Base-by-base conservation (phyloP, 23 red algal genomes). In the Gracilaria gracilis region DNA sequence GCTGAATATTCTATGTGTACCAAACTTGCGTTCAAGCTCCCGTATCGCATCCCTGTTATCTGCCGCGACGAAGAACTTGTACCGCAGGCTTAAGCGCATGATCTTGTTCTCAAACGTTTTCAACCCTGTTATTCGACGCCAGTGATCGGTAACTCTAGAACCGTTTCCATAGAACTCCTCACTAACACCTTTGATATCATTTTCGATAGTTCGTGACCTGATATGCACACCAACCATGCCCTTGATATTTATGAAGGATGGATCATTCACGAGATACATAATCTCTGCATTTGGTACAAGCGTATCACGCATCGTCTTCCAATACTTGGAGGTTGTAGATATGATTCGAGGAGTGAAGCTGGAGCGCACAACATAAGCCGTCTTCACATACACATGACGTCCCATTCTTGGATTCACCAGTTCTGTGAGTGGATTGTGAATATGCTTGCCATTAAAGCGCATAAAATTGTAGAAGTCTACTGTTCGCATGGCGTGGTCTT, bases 161-260 rank as follows among this genome's bases (percentile, higher is more conserved):
- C 71, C 67, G 51, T 77, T 86, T 25, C 81, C 81, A 50, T 93
- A 93, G 66, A 86, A 79, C 47, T 85, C 90, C 53, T 85, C 81
- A 34, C 81, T 86, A 4, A 93, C 90, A 11, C 90, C 90, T 72
- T 85, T 86, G 44, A 93, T 93, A 70, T 93, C 90, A 21, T 85
- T 93, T 13, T 85, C 81, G 42, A 93, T 93, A 21, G 90, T 80
- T 66, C 90, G 90, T 20, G 81, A 85, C 6, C 90, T 59, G 57
- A 93, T 93, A 69, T 93, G 90, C 14, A 93, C 90, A 23, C 90
- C 90, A n/a, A 93, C 90, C 90, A 93, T 93, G 53, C 76, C 59
- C 33, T 48, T 61, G 25, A 90, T 90, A 36, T 90, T 81, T 31
- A 71, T 69, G 74, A 90, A 90, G 38, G 76, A 81, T n/a, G 87